A percentile compares a stretch with the other conserved stretches of the same genome.
phyloP scores from a whole-genome alignment of 805 yeast genomes.

The Kluyveromyces siamensis region DNA sequence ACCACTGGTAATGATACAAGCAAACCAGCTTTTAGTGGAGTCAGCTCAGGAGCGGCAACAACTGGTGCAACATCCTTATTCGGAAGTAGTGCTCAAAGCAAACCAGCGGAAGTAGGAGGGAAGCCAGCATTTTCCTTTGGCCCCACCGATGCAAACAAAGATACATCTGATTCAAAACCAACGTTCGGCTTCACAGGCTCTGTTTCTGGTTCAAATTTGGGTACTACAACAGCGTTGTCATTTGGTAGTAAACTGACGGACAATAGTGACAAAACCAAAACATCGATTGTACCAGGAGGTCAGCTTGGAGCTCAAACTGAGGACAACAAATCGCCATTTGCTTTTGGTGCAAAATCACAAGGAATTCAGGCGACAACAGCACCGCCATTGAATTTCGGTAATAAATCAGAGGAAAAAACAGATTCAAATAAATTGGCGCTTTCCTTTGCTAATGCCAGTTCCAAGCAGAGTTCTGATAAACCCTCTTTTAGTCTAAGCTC shows the following conservation, averaged over 20 bases:
- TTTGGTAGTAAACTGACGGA: constrained; percentile 5
- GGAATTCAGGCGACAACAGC: constrained; percentile 6
- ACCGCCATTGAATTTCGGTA: constrained; percentile 23
- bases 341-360: constrained; percentile 5
- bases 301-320: constrained; percentile 3
- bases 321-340: constrained; percentile 8
- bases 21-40: constrained; percentile 4
- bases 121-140: constrained; percentile 10
- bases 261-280: too few species aligned
- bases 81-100: not conserved
- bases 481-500: constrained; percentile 13
- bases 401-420: constrained; percentile 5
- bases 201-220: not conserved
- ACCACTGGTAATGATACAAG: not conserved
- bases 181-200: too few species aligned
- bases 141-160: constrained; percentile 3
- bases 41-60: not conserved
- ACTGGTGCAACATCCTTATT: not conserved
- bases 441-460: constrained; percentile 7
- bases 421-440: constrained; percentile 12
- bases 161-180: not conserved
- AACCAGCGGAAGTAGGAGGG: constrained; percentile 6
- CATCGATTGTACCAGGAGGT: not conserved
- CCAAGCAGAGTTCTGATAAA: constrained; percentile 4
- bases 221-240: constrained; percentile 1